These are phyloP conservation scores for Acer negundo DNA, from an alignment of 345 rosid species.

Conservation along the genomic window DNA sequence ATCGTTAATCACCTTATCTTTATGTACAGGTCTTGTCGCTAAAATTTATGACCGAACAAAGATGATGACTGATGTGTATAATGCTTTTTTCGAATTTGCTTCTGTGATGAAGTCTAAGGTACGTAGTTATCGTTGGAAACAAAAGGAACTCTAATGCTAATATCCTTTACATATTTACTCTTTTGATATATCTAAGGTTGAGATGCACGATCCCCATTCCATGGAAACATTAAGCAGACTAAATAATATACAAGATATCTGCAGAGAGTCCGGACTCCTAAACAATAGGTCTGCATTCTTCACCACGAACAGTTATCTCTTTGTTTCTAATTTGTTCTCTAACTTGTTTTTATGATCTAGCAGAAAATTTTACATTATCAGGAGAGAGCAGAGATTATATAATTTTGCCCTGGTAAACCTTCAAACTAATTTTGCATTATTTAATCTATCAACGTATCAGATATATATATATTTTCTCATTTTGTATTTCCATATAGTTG, in stretches of 20 bases:
- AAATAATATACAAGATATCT: slow-evolving; percentile 59
- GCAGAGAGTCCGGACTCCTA: slow-evolving; percentile 62
- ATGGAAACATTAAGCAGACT: slow-evolving; percentile 56
- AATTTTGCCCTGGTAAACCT: slow-evolving; percentile 26
- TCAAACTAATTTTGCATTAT: too few relatives aligned
- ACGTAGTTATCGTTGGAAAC: not conserved
- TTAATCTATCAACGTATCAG: too few relatives aligned
- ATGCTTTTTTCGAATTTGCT: too few relatives aligned
- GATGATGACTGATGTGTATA: slow-evolving; percentile 66
- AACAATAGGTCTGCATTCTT: slow-evolving; percentile 46
- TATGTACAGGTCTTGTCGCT: slow-evolving; percentile 80
- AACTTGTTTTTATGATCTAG: slow-evolving; percentile 12
- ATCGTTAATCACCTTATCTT: not conserved
- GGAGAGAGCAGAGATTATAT: slow-evolving; percentile 20
- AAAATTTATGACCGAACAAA: slow-evolving; percentile 74
- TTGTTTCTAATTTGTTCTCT: not conserved
- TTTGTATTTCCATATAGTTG: too few relatives aligned
- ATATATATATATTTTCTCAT: too few relatives aligned
- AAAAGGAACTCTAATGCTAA: too few relatives aligned
- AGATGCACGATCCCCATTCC: slow-evolving; percentile 72
- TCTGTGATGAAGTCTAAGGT: slow-evolving; percentile 85
- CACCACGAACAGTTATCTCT: not conserved
- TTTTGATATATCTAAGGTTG: slow-evolving; percentile 40
- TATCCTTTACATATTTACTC: not conserved
- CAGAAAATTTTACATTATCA: slow-evolving; percentile 60